A percentile compares a stretch with the other conserved stretches of the same genome.
These are phyloP conservation scores for Kregervanrija fluxuum DNA, from an alignment of 805 yeast genomes.

Conservation along the genomic window DNA sequence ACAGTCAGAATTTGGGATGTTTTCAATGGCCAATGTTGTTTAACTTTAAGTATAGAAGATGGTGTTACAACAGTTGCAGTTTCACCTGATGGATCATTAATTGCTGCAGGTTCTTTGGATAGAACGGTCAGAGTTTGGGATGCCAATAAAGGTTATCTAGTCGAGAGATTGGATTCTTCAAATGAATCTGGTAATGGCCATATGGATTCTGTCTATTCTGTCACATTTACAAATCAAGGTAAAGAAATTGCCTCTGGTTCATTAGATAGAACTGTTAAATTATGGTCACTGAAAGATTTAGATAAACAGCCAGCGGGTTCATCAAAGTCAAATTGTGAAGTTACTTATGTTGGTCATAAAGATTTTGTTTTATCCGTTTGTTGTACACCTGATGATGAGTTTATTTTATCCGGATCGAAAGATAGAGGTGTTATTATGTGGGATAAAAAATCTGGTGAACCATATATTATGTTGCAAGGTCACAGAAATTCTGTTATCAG, in stretches of 20 bases:
- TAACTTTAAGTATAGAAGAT: slow-evolving; percentile 87
- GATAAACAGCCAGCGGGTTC: slow-evolving; percentile 36
- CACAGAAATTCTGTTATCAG: slow-evolving; percentile 93
- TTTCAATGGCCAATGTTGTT: slow-evolving; percentile 78
- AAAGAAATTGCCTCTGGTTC: slow-evolving; percentile 92
- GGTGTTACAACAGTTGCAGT: slow-evolving; percentile 98
- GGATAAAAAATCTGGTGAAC: slow-evolving; percentile 90
- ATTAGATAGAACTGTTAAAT: slow-evolving; percentile 88
- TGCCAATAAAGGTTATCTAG: slow-evolving; percentile 82
- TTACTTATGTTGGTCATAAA: slow-evolving; percentile 91
- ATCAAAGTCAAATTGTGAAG: slow-evolving; percentile 62
- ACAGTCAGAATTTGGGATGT: slow-evolving; percentile 96
- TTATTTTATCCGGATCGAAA: slow-evolving; percentile 88
- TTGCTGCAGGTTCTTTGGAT: slow-evolving; percentile 96
- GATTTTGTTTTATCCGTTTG: slow-evolving; percentile 94
- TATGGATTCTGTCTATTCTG: slow-evolving; percentile 92
- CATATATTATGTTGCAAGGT: slow-evolving; percentile 92
- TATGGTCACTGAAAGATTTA: slow-evolving; percentile 79
- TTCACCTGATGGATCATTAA: slow-evolving; percentile 87
- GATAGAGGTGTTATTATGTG: slow-evolving; percentile 96
- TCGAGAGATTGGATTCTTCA: slow-evolving; percentile 87
- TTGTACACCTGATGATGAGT: slow-evolving; percentile 86
- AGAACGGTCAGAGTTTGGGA: slow-evolving; percentile 97
- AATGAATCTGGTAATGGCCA: slow-evolving; percentile 88
- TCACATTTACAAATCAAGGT: slow-evolving; percentile 87